Evolutionary conservation across 2,329 filamentous ascomycete genomes (phyloP), one percentile per base, ranked within the genome.

Genomic region (Monosporascus sp.): DNA sequence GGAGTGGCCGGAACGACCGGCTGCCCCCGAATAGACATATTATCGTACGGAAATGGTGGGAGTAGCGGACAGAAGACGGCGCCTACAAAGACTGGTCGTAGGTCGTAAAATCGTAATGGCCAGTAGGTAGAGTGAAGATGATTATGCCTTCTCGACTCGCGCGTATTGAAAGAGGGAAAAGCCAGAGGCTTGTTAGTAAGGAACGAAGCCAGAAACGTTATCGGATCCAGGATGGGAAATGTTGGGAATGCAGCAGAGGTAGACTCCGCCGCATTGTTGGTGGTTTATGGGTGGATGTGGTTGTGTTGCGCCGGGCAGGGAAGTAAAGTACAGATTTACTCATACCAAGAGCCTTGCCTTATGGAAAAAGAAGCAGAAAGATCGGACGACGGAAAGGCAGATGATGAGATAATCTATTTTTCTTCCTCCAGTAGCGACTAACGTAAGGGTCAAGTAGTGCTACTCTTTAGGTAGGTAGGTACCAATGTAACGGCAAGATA

Each of bases 1-100:
- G 91, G 91, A 53, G 88, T 94, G 53, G 81, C 81, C 53, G 92
- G 91, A 54, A 94, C 77, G 61, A 77, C 75, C 58, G 70, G 70
- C 56, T 81, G 75, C 50, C 72, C 70, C 54, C 74, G 76, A 55
- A 76, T 67, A 52, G 81, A 77, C 75, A 86, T 83, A 65, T 68
- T 65, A 69, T 20, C 14, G 41, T 72, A 74, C 8, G 74, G 71
- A 56, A 87, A 87, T 40, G 81, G 79, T 47, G 85, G 84, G 2
- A 89, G 78, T 41, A 77, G 74, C 54, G 84, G 76, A 48, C 73
- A 72, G 60, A 72, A 70, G 63, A 87, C 74, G 62, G 78, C 76
- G 59, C 86, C 86, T 60, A 78, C 73, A 57, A 86, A 64, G 57
- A 78, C 72, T 55, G 74, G 80, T 56, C 70, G 73, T 48, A 82